Evolutionary conservation across 192 early-diverging fungal species (phyloP), one percentile per base, ranked within the genome.

Genomic region (Pecoramyces ruminantium): DNA sequence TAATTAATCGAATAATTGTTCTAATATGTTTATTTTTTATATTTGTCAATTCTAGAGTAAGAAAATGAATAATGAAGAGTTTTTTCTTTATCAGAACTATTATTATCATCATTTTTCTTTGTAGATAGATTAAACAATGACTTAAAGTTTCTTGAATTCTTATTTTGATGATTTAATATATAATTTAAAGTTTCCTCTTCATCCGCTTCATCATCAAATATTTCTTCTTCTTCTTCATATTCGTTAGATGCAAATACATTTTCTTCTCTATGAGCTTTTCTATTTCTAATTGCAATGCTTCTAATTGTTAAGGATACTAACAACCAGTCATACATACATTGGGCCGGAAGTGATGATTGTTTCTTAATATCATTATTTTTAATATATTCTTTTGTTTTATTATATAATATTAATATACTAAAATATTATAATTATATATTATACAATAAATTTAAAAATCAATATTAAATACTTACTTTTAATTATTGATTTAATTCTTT

Each of bases 271-370:
- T 67, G 21, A 27, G 51, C 21, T n/a, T 11, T 25, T n/a, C 51
- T 67, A n/a, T n/a, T 67, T n/a, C 51, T 67, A n/a, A 67, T 67
- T n/a, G 51, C 25, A n/a, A 67, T 67, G n/a, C 51, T 67, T 9
- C 51, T 16, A n/a, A 67, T 16, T n/a, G 51, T 67, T 16, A 90
- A 81, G 8, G 86, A 87, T 0, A 90, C 84, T 16, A 88, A 80
- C 2, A 90, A 83, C 90, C 90, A 91, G 34, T 89, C 87, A 78
- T 82, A 85, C 84, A 91, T 90, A 38, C 79, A 40, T 79, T 87
- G 81, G 2, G 90, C 87, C 13, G 90, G 90, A 28, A 85, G 79
- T 16, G 88, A 89, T 0, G 86, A 86, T 58, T 85, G 84, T 78
- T 88, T 86, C 77, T 84, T 85, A 28, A 88, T 84, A 38, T 90